Evolutionary conservation across 2,329 filamentous ascomycete species (phyloP), one percentile per base, ranked within the genome.

Genomic region (Phialocephala subalpina): DNA sequence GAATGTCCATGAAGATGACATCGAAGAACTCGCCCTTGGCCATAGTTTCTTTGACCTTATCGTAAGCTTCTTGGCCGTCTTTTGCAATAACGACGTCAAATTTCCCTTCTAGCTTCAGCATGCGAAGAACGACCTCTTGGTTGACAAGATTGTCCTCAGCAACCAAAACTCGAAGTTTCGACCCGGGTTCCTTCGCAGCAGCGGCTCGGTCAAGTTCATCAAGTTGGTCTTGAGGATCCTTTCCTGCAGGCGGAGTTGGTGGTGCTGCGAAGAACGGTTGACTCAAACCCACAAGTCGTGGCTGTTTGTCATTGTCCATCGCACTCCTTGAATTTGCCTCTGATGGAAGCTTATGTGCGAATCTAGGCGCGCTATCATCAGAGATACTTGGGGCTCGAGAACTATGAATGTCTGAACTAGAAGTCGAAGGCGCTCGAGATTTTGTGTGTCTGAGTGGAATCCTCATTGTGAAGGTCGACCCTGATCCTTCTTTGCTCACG

Each of bases 1-100:
- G 93, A 8, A 97, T 91, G 73, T 97, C 94, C 94, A 97, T 97
- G 75, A 97, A 96, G 69, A 97, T 95, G 29, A 97, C 83, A 72
- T 97, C 93, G 76, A 95, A 97, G 2, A 86, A 86, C 62, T 86
- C 83, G 60, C 90, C 86, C 33, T 85, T 86, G 58, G 90, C 87
- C 91, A 97, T 96, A 69, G 89, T 91, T 18, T 88, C 88, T 76
- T 93, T 94, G 70, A 97, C 94, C 33, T 91, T 83, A 68, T 97
- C 93, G 66, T 94, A 92, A 0, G 94, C 94, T 79, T 97, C 92
- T 77, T 97, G 92, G 0, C 91, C 92, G 73, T 93, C 91, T 75
- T 93, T 92, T 60, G 94, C 94, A 59, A 97, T 90, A 0, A 92
- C 95, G 18, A 97, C 93, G 75, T 97, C 92, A 77, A 91, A 92